These are phyloP conservation scores for Botryosphaeria dothidea DNA, from an alignment of 2,329 filamentous ascomycete genomes.

Conservation along the genomic window DNA sequence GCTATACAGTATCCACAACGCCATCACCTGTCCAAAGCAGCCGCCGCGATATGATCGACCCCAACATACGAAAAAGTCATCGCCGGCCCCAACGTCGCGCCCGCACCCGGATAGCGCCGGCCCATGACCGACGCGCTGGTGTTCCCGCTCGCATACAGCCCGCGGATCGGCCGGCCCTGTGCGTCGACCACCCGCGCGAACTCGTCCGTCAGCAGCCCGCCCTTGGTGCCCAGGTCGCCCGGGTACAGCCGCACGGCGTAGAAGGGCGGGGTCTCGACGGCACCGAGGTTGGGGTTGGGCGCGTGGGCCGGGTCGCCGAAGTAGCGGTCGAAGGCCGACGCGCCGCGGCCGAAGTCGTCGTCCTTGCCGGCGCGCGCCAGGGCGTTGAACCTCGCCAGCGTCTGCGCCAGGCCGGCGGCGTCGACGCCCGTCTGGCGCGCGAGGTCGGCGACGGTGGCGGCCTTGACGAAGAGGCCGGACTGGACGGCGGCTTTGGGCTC, in stretches of 20 bases:
- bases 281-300: slow-evolving; percentile 35
- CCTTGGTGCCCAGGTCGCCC: slow-evolving; percentile 42
- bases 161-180: slow-evolving; percentile 26
- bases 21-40: not conserved
- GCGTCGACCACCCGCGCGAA: slow-evolving; percentile 29
- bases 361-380: slow-evolving; percentile 33
- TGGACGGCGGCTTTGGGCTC: slow-evolving; percentile 23
- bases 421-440: slow-evolving; percentile 29
- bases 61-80: slow-evolving; percentile 37
- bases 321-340: slow-evolving; percentile 33
- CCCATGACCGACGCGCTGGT: slow-evolving; percentile 38
- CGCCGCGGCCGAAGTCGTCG: slow-evolving; percentile 36
- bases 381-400: slow-evolving; percentile 32
- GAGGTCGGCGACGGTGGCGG: slow-evolving; percentile 28
- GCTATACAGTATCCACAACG: too few relatives aligned
- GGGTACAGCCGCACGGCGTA: slow-evolving; percentile 39
- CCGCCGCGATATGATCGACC: slow-evolving; percentile 19
- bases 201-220: slow-evolving; percentile 39
- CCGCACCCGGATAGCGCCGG: slow-evolving; percentile 36
- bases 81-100: slow-evolving; percentile 38
- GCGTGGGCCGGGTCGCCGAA: slow-evolving; percentile 33
- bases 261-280: slow-evolving; percentile 31
- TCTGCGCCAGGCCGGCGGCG: slow-evolving; percentile 24
- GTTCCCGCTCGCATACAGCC: slow-evolving; percentile 40
- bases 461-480: slow-evolving; percentile 28